Evolutionary conservation across 2,329 filamentous ascomycete species (phyloP), one percentile per base, ranked within the genome.

Genomic region (Neobulgaria alba): DNA sequence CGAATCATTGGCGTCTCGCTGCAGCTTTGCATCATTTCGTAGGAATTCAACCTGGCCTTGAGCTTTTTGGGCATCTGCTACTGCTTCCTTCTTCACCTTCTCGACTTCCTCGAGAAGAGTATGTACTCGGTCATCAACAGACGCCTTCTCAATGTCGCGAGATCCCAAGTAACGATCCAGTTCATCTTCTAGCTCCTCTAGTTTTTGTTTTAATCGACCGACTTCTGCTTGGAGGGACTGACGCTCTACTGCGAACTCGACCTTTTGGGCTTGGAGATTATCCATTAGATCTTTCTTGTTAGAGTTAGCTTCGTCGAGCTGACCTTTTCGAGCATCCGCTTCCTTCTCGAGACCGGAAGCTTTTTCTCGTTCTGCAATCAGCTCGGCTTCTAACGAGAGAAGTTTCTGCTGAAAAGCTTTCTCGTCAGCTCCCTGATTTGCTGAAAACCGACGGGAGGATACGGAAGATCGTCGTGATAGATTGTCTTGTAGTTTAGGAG

Each of bases 241-340:
- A 29, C 92, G 78, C 61, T 96, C 90, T 36, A 81, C 79, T 26
- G 84, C 71, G 52, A 95, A 95, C 56, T 96, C 92, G 18, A 78
- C 79, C 62, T 95, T 87, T 50, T 93, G 76, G 10, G 89, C 82
- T 57, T 96, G 88, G 67, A 98, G 86, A 57, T 98, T 98, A 50
- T 86, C 82, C 64, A 98, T 79, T 8, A 98, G 75, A 61, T 96
- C 92, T 53, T 85, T 84, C 62, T 98, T 98, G 1, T 85, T 95
- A 2, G 86, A 89, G 53, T 92, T 86, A 4, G 78, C 85, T 61
- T 96, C 90, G 48, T 92, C 79, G 46, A 95, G 75, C 54, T 80
- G 81, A 55, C 68, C 75, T 49, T 60, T 67, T 38, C 72, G 72
- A 2, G 67, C 64, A 39, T 73, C 69, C 3, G 83, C 72, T 46